phyloP scores from a whole-genome alignment of 768 basidiomycete species.

The Boletellus emodensis region DNA sequence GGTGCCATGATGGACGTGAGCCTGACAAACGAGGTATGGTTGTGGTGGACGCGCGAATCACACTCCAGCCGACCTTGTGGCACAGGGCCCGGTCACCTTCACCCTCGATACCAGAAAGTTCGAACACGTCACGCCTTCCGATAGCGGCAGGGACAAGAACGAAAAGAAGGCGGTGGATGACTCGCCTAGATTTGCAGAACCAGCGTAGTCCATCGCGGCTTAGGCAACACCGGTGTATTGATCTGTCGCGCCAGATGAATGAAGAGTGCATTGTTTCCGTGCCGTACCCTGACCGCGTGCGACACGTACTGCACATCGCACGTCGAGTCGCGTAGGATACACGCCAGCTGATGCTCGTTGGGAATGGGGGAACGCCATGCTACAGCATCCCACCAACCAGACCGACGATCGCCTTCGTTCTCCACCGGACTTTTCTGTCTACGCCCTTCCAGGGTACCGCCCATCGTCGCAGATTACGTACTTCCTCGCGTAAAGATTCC shows the following conservation, averaged over 20 bases:
- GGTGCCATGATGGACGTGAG: slow-evolving; percentile 96
- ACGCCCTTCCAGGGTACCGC: slow-evolving; percentile 57
- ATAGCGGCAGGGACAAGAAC: slow-evolving; percentile 7
- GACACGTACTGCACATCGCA: neutral
- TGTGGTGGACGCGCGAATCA: neutral
- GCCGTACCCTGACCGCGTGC: neutral
- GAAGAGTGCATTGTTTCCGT: neutral
- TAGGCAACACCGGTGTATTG: neutral
- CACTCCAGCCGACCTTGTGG: slow-evolving; percentile 1
- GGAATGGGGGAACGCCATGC: slow-evolving; percentile 14
- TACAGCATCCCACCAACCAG: slow-evolving; percentile 70
- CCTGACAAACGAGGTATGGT: slow-evolving; percentile 77
- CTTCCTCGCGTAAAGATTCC: slow-evolving; percentile 48
- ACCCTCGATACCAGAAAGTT: slow-evolving; percentile 80
- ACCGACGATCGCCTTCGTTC: slow-evolving; percentile 60
- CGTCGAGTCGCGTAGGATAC: neutral
- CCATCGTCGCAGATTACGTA: slow-evolving; percentile 47
- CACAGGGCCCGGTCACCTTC: slow-evolving; percentile 80
- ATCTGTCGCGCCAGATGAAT: slow-evolving; percentile 1
- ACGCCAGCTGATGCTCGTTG: neutral
- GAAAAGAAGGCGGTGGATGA: slow-evolving; percentile 4
- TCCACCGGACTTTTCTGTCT: slow-evolving; percentile 53
- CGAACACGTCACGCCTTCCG: slow-evolving; percentile 47
- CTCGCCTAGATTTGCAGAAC: slow-evolving; percentile 4
- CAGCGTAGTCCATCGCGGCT: neutral